Evolutionary conservation across 192 early-diverging fungal species (phyloP).

Genomic region (Gryganskiella cystojenkinii): DNA sequence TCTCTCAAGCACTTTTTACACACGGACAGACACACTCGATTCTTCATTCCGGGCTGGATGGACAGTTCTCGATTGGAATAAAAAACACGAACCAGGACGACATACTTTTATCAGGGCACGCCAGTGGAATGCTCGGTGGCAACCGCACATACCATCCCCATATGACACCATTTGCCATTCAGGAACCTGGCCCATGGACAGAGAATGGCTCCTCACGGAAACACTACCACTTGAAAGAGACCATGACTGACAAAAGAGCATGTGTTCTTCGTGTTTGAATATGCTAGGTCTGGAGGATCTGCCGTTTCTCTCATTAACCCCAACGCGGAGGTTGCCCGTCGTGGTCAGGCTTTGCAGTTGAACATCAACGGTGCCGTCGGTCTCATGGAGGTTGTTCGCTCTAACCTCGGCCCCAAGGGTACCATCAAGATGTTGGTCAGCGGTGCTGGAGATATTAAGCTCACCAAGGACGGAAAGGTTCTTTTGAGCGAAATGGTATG

Average conservation of each 20-base stretch:
- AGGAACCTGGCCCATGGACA: too few relatives aligned
- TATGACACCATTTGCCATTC: too few relatives aligned
- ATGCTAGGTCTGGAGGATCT: constrained; percentile 61
- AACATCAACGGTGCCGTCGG: constrained; percentile 97
- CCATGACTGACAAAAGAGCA: neutral
- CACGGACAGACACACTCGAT: neutral
- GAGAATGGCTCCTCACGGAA: too few relatives aligned
- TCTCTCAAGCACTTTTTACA: neutral
- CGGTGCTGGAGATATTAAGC: constrained; percentile 94
- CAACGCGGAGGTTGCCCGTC: constrained; percentile 97
- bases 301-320: constrained; percentile 97
- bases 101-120: too few relatives aligned
- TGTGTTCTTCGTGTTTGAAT: neutral
- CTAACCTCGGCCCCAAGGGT: constrained; percentile 97
- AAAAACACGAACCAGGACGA: too few relatives aligned
- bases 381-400: constrained; percentile 93
- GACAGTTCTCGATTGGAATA: too few relatives aligned
- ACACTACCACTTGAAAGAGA: too few relatives aligned
- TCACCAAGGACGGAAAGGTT: constrained; percentile 99
- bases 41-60: too few relatives aligned
- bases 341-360: constrained; percentile 96
- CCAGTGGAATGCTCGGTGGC: too few relatives aligned
- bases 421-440: constrained; percentile 99
- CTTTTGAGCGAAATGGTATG: constrained; percentile 97
- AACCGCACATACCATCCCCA: too few relatives aligned